These are phyloP conservation scores for Nicotiana sylvestris DNA, from an alignment of 257 asterid species.

Conservation along the genomic window DNA sequence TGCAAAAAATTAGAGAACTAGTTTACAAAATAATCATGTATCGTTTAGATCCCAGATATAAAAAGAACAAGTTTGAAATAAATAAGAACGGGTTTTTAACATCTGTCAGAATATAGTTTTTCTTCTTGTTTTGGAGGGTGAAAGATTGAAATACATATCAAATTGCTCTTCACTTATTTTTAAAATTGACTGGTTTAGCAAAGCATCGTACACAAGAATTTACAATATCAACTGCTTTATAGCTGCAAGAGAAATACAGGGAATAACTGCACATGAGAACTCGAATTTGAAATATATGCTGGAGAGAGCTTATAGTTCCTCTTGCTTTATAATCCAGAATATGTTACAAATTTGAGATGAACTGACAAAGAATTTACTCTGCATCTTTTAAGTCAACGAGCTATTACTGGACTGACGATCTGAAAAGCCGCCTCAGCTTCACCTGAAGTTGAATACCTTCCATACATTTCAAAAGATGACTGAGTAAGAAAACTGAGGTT, in stretches of 20 bases:
- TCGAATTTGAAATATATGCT: slow-evolving; percentile 4
- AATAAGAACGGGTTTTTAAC: background rate
- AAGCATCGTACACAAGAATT: background rate
- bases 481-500: slow-evolving; percentile 51
- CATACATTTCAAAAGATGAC: slow-evolving; percentile 44
- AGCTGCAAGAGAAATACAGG: background rate
- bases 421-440: slow-evolving; percentile 47
- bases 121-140: background rate
- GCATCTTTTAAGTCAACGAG: slow-evolving; percentile 30
- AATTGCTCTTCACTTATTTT: background rate
- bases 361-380: background rate
- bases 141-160: background rate
- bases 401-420: slow-evolving; percentile 40
- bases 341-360: background rate
- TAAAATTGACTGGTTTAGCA: background rate
- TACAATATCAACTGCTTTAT: background rate
- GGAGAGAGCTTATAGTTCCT: background rate
- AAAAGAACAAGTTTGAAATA: background rate
- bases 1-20: background rate
- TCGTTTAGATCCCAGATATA: background rate
- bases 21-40: background rate
- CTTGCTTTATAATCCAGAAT: background rate
- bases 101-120: background rate
- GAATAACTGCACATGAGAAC: background rate
- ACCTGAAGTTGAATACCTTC: slow-evolving; percentile 33